Conservation (phyloP, 2,329 filamentous ascomycete species). For the Lasiodiplodia sp. region DNA sequence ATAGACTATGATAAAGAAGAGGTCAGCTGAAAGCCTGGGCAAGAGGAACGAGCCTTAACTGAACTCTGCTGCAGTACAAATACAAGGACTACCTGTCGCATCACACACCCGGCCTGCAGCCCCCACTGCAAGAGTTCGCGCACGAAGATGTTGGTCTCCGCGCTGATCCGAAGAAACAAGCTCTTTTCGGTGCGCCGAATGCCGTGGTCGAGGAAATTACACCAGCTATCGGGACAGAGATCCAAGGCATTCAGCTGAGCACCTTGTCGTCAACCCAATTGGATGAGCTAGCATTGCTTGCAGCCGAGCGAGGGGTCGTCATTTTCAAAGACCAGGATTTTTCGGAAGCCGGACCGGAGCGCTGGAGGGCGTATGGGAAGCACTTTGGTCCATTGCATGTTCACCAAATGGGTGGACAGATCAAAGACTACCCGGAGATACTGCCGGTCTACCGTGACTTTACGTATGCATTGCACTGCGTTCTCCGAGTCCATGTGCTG, state of each 20-base stretch:
- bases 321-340: constrained; percentile 62
- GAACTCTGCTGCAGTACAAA: constrained; percentile 15
- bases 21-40: background rate
- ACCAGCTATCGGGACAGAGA: constrained; percentile 45
- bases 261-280: constrained; percentile 56
- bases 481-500: background rate
- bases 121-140: constrained; percentile 15
- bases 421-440: constrained; percentile 24
- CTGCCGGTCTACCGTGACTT: constrained; percentile 23
- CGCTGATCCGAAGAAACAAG: constrained; percentile 53
- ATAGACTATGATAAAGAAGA: constrained; percentile 27
- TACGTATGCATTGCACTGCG: background rate
- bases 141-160: constrained; percentile 47
- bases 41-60: background rate
- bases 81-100: constrained; percentile 22
- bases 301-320: constrained; percentile 54
- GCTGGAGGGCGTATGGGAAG: constrained; percentile 54
- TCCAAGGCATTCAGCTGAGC: constrained; percentile 55
- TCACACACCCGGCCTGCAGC: constrained; percentile 11
- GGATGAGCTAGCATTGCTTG: constrained; percentile 57
- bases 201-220: constrained; percentile 37
- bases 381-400: constrained; percentile 47
- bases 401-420: constrained; percentile 24
- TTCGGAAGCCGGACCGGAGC: constrained; percentile 52
- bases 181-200: constrained; percentile 47